Conservation (phyloP, 1,139 yeast genomes). For the Magnusiomyces tetraspermus region DNA sequence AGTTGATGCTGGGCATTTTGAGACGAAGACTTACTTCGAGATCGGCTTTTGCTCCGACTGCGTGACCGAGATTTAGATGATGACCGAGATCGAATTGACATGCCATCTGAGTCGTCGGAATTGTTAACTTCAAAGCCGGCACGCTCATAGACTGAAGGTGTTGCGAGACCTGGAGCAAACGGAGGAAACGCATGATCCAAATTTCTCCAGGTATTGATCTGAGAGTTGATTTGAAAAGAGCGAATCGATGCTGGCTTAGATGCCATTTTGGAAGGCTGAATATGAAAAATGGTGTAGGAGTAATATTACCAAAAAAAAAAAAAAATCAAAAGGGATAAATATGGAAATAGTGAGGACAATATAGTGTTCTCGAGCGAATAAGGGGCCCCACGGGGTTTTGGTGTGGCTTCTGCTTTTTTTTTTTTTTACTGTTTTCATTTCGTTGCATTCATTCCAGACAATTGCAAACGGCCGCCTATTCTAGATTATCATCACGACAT, state of each 20-base stretch:
- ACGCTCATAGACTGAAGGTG: slow-evolving; percentile 33
- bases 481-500: too few relatives aligned
- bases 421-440: too few relatives aligned
- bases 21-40: background rate
- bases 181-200: slow-evolving; percentile 35
- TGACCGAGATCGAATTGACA: background rate
- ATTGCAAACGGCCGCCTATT: too few relatives aligned
- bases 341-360: too few relatives aligned
- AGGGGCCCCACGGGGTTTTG: too few relatives aligned
- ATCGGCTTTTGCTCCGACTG: background rate
- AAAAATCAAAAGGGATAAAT: too few relatives aligned
- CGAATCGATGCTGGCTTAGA: background rate
- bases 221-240: background rate
- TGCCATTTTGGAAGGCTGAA: too few relatives aligned
- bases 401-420: too few relatives aligned
- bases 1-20: background rate
- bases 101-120: background rate
- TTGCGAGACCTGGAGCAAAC: slow-evolving; percentile 27
- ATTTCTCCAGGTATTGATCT: slow-evolving; percentile 17
- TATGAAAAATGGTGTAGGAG: too few relatives aligned
- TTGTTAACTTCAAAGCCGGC: slow-evolving; percentile 35
- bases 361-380: too few relatives aligned
- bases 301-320: background rate
- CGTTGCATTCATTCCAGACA: too few relatives aligned
- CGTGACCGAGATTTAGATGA: background rate